phyloP scores from a whole-genome alignment of 1,139 yeast genomes.

The Geotrichum restrictum region DNA sequence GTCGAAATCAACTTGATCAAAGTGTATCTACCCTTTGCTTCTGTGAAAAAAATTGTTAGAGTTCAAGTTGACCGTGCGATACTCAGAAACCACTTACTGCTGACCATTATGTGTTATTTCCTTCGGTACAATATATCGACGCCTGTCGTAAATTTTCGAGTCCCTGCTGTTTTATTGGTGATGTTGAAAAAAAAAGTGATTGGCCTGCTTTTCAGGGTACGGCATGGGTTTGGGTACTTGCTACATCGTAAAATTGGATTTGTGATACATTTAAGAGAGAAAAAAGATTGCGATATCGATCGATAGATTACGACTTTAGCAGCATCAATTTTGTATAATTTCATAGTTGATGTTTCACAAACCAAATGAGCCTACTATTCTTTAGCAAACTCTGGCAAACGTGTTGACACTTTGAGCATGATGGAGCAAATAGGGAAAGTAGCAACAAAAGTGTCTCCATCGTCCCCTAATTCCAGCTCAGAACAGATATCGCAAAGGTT shows the following conservation, averaged over 20 bases:
- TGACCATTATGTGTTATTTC: slow-evolving; percentile 16
- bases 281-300: too few relatives aligned
- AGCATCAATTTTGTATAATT: too few relatives aligned
- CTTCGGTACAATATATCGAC: not conserved
- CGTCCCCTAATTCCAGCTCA: too few relatives aligned
- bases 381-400: too few relatives aligned
- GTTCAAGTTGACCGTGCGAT: too few relatives aligned
- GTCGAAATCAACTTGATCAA: slow-evolving; percentile 69
- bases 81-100: slow-evolving; percentile 16
- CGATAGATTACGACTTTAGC: too few relatives aligned
- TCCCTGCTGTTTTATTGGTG: not conserved
- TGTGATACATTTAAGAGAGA: not conserved
- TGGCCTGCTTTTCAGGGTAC: not conserved
- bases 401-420: too few relatives aligned
- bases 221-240: slow-evolving; percentile 12
- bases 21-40: slow-evolving; percentile 39
- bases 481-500: too few relatives aligned
- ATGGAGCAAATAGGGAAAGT: too few relatives aligned
- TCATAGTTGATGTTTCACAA: too few relatives aligned
- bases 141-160: not conserved
- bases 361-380: too few relatives aligned
- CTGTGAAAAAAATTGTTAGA: slow-evolving; percentile 2
- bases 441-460: too few relatives aligned
- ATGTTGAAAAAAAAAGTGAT: slow-evolving; percentile 3
- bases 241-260: slow-evolving; percentile 1